These are phyloP conservation scores for Paracamarosporium sp. DNA, from an alignment of 2,329 filamentous ascomycete genomes.

Conservation along the genomic window DNA sequence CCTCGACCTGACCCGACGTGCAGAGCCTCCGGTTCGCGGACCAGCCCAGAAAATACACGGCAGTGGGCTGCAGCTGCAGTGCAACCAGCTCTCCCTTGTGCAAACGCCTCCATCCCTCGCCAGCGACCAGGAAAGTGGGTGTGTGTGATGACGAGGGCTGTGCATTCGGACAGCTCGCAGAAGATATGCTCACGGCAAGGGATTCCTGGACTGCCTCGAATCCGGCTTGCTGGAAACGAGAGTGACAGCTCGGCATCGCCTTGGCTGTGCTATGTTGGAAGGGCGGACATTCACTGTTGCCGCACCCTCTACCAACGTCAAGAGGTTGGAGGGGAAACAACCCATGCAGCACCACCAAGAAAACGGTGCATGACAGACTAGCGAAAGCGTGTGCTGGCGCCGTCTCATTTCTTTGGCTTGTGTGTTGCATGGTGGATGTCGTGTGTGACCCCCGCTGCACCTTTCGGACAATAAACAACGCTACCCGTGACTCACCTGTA, in stretches of 20 bases:
- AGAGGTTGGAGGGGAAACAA: neutral
- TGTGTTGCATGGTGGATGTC: neutral
- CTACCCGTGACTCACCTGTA: neutral
- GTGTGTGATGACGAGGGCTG: neutral
- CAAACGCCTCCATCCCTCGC: neutral
- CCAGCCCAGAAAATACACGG: neutral
- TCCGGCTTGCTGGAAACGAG: neutral
- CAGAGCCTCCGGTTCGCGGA: neutral
- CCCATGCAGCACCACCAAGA: neutral
- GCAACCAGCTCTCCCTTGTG: neutral
- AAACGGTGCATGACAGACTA: neutral
- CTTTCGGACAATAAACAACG: neutral
- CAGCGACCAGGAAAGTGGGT: neutral
- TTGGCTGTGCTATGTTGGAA: neutral
- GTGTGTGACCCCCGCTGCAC: neutral
- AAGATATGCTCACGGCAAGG: neutral
- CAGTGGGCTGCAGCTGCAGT: slow-evolving; percentile 1
- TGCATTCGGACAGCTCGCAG: neutral
- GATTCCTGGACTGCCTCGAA: neutral
- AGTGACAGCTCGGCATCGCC: neutral
- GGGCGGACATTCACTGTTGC: neutral
- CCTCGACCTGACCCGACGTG: neutral
- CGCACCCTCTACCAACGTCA: neutral
- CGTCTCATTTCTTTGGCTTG: neutral
- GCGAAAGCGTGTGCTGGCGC: neutral